Evolutionary conservation across 768 basidiomycete species (phyloP).

Genomic region (Gyrodon lividus): DNA sequence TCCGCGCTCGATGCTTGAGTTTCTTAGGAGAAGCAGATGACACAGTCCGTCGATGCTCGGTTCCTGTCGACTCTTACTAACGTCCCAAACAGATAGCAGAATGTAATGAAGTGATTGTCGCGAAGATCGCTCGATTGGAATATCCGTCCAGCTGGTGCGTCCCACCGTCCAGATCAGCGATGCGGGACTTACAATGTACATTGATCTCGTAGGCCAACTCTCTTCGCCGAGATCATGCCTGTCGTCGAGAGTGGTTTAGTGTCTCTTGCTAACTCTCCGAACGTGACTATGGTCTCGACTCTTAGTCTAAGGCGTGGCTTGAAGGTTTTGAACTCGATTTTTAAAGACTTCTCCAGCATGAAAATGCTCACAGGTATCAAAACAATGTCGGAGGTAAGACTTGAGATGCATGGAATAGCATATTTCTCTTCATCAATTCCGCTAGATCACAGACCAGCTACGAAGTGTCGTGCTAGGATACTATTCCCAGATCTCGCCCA

Average conservation of each 20-base stretch:
- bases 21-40: conserved; percentile 80
- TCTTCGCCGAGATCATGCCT: conserved; percentile 43
- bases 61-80: conserved; percentile 1
- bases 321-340: conserved; percentile 57
- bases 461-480: conserved; percentile 56
- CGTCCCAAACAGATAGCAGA: conserved; percentile 55
- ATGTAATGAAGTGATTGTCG: conserved; percentile 71
- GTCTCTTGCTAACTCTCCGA: conserved; percentile 43
- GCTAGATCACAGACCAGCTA: conserved; percentile 34
- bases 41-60: conserved; percentile 47
- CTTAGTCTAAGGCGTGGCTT: conserved; percentile 60
- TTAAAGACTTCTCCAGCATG: conserved; percentile 68
- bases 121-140: conserved; percentile 77
- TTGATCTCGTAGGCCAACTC: conserved; percentile 18
- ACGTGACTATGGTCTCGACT: conserved; percentile 42
- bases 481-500: conserved; percentile 51
- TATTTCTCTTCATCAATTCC: background rate
- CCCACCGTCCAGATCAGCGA: background rate
- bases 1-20: conserved; percentile 60
- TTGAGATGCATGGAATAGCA: background rate
- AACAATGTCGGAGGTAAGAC: conserved; percentile 59
- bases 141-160: conserved; percentile 71
- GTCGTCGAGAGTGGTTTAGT: conserved; percentile 55
- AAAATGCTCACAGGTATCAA: conserved; percentile 71
- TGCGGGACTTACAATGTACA: conserved; percentile 2